Conservation (phyloP, 140 eudicot genomes). For the Artemisia princeps region DNA sequence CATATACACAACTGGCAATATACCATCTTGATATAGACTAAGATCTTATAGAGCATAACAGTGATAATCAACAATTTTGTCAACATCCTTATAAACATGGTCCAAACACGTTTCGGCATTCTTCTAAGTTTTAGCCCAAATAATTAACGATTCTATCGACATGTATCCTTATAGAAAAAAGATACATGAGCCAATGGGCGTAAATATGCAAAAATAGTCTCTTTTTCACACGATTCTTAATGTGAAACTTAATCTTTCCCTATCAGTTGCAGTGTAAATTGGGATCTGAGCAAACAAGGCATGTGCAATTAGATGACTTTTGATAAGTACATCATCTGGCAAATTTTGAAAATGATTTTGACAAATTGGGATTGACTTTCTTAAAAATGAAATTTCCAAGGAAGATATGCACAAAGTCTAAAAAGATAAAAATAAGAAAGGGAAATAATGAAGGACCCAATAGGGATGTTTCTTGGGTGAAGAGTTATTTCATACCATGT, state of each 20-base stretch:
- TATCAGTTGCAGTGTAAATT: slow-evolving; percentile 18
- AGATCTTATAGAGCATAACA: neutral
- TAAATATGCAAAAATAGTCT: too few species aligned
- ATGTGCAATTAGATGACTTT: slow-evolving; percentile 38
- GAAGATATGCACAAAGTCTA: slow-evolving; percentile 33
- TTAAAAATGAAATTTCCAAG: slow-evolving; percentile 28
- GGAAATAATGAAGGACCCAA: slow-evolving; percentile 33
- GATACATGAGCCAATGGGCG: too few species aligned
- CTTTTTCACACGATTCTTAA: neutral
- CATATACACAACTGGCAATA: slow-evolving; percentile 23
- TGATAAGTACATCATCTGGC: slow-evolving; percentile 28
- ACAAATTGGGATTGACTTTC: slow-evolving; percentile 33
- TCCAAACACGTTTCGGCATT: too few species aligned
- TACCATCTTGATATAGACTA: slow-evolving; percentile 21
- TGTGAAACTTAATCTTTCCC: neutral
- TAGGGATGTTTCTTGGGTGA: slow-evolving; percentile 41
- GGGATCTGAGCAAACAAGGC: slow-evolving; percentile 33
- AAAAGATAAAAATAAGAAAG: slow-evolving; percentile 20
- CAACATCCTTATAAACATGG: too few species aligned
- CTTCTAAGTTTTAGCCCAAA: too few species aligned
- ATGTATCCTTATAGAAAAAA: too few species aligned
- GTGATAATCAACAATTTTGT: too few species aligned
- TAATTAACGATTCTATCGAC: too few species aligned
- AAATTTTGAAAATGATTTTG: slow-evolving; percentile 15
- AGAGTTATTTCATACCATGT: slow-evolving; percentile 31